These are phyloP conservation scores for Scedosporium dehoogii DNA, from an alignment of 2,329 filamentous ascomycete species.

Conservation along the genomic window DNA sequence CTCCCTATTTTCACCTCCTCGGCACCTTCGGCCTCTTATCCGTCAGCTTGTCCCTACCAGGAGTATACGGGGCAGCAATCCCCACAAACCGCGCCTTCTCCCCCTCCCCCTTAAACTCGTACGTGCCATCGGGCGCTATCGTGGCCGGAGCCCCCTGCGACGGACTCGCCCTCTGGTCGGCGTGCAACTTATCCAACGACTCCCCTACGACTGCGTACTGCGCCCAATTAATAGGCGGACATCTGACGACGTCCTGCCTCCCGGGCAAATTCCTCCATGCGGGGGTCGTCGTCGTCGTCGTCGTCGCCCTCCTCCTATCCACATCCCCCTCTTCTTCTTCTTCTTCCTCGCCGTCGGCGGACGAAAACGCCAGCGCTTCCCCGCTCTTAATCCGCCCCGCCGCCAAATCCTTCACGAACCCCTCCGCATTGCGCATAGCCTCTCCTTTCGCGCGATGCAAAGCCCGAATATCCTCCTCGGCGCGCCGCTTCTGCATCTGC, in stretches of 20 bases:
- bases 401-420: constrained; percentile 59
- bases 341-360: constrained; percentile 15
- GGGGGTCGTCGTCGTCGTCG: constrained; percentile 15
- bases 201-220: constrained; percentile 82
- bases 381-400: constrained; percentile 46
- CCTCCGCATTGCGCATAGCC: constrained; percentile 60
- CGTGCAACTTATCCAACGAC: constrained; percentile 73
- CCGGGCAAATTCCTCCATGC: constrained; percentile 59
- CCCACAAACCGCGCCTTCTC: constrained; percentile 37
- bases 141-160: constrained; percentile 41
- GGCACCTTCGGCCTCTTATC: constrained; percentile 23
- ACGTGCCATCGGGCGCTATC: constrained; percentile 33
- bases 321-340: constrained; percentile 14
- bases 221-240: constrained; percentile 86
- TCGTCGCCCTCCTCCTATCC: constrained; percentile 15
- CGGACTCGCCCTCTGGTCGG: constrained; percentile 63
- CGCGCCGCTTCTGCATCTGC: constrained; percentile 74
- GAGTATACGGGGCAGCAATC: constrained; percentile 47
- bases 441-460: constrained; percentile 61
- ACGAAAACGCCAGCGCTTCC: constrained; percentile 16
- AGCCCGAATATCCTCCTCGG: constrained; percentile 61
- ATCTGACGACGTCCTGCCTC: constrained; percentile 73
- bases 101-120: constrained; percentile 37
- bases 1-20: constrained; percentile 5
- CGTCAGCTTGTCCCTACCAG: constrained; percentile 37